Evolutionary conservation across 2,329 filamentous ascomycete genomes (phyloP).

Genomic region (Mycosphaerelloides madeirae): DNA sequence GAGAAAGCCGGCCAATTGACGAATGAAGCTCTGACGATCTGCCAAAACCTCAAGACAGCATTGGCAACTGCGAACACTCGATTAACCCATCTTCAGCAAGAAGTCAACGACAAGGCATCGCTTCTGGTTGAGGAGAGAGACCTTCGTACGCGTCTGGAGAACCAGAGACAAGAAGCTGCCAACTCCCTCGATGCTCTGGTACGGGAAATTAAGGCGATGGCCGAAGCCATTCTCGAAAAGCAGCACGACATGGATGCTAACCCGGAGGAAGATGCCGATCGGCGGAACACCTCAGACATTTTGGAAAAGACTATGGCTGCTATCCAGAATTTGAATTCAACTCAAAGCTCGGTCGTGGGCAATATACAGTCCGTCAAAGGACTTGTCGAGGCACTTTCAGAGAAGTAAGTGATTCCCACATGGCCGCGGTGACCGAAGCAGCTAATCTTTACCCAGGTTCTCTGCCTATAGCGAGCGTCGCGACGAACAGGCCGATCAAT

Average conservation of each 20-base stretch:
- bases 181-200: conserved; percentile 7
- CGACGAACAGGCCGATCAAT: neutral
- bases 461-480: neutral
- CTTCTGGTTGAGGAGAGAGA: conserved; percentile 24
- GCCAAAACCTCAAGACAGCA: conserved; percentile 15
- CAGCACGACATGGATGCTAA: conserved; percentile 19
- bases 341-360: conserved; percentile 13
- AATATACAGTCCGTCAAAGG: conserved; percentile 19
- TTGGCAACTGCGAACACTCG: conserved; percentile 10
- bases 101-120: conserved; percentile 17
- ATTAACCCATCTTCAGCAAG: conserved; percentile 18
- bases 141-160: conserved; percentile 19
- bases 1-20: conserved; percentile 15
- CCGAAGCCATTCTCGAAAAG: conserved; percentile 21
- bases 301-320: conserved; percentile 17
- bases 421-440: neutral
- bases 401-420: conserved; percentile 9
- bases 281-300: conserved; percentile 9
- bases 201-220: conserved; percentile 12
- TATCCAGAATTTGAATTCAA: conserved; percentile 16
- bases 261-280: conserved; percentile 6
- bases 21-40: conserved; percentile 15
- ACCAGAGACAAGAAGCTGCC: conserved; percentile 10
- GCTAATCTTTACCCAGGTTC: neutral
- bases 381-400: conserved; percentile 14